phyloP scores from a whole-genome alignment of 495 filamentous ascomycete genomes.

The Schizothecium vesticola region DNA sequence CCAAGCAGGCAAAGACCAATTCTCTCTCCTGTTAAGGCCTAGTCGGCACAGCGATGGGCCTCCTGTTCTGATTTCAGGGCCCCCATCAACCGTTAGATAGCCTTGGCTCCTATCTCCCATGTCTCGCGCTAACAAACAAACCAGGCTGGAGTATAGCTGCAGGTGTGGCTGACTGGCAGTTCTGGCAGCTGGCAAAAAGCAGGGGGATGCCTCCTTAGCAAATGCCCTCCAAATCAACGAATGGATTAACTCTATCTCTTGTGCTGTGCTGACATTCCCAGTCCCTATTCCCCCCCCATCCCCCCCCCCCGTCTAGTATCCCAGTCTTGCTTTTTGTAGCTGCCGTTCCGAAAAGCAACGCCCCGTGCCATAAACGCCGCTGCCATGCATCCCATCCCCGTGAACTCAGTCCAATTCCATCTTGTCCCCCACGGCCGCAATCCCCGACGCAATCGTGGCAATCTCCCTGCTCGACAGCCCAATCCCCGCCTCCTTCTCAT shows the following conservation, averaged over 20 bases:
- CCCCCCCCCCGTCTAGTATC: not conserved
- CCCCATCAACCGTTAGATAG: too few species aligned
- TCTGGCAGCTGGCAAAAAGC: too few species aligned
- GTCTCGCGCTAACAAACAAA: too few species aligned
- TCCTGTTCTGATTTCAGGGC: too few species aligned
- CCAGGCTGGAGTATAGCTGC: too few species aligned
- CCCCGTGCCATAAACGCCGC: constrained; percentile 7
- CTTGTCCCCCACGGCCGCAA: constrained; percentile 34
- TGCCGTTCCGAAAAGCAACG: not conserved
- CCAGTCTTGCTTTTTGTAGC: not conserved
- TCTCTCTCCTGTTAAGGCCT: too few species aligned
- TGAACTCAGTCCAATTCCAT: constrained; percentile 41
- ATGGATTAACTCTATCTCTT: not conserved
- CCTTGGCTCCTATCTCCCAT: too few species aligned
- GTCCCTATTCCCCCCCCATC: too few species aligned
- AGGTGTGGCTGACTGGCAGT: too few species aligned
- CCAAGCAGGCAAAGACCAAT: too few species aligned
- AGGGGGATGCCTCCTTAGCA: too few species aligned
- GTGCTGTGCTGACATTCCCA: not conserved
- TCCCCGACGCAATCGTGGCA: constrained; percentile 30
- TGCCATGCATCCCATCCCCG: constrained; percentile 17
- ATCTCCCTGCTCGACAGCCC: constrained; percentile 26
- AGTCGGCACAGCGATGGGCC: too few species aligned
- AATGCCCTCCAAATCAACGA: not conserved
- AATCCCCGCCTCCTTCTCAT: constrained; percentile 55